phyloP scores from a whole-genome alignment of 192 early-diverging fungal species.

The Lunasporangiospora selenospora region DNA sequence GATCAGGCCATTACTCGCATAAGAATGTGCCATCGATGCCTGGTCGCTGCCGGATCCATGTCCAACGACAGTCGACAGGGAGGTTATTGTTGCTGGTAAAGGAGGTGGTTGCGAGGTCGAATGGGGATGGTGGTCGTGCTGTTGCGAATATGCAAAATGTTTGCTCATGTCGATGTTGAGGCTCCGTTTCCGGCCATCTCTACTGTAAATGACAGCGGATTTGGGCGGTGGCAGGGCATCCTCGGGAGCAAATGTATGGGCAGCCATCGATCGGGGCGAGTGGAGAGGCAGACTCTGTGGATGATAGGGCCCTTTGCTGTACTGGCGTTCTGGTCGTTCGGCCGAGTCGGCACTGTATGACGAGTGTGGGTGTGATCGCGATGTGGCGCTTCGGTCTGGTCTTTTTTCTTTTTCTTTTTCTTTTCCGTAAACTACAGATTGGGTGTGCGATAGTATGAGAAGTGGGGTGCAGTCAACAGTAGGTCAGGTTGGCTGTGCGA shows the following conservation, averaged over 20 bases:
- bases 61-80: not conserved
- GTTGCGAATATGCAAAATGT: slow-evolving; percentile 26
- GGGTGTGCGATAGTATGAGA: too few relatives aligned
- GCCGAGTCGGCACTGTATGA: too few relatives aligned
- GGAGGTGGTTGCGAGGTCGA: slow-evolving; percentile 7
- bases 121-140: slow-evolving; percentile 17
- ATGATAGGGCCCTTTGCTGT: too few relatives aligned
- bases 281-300: too few relatives aligned
- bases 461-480: too few relatives aligned
- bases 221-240: slow-evolving; percentile 49
- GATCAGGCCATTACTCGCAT: not conserved
- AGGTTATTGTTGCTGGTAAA: not conserved
- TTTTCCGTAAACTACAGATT: too few relatives aligned
- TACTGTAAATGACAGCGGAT: slow-evolving; percentile 49
- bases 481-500: too few relatives aligned
- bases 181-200: slow-evolving; percentile 51
- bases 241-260: slow-evolving; percentile 51
- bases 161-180: slow-evolving; percentile 47
- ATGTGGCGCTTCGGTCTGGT: too few relatives aligned
- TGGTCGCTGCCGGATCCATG: too few relatives aligned
- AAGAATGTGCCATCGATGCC: slow-evolving; percentile 2
- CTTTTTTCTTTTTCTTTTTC: too few relatives aligned
- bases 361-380: too few relatives aligned
- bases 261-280: slow-evolving; percentile 37
- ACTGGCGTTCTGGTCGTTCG: too few relatives aligned